These are phyloP conservation scores for Chaetomiaceae sp. DNA, from an alignment of 2,329 filamentous ascomycete genomes.

Conservation along the genomic window DNA sequence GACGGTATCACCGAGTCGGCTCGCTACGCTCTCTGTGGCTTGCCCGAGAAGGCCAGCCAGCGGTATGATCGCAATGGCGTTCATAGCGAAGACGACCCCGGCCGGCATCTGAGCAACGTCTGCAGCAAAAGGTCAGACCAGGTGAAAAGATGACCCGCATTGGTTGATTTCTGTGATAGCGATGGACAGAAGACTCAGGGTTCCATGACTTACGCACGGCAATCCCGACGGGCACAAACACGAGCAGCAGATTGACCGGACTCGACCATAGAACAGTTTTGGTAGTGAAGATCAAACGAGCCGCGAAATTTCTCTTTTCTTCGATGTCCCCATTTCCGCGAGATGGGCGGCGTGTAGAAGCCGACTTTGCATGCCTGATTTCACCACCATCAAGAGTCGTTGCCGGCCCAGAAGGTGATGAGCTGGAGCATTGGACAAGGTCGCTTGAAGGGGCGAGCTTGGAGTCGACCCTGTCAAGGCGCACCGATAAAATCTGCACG, in stretches of 20 bases:
- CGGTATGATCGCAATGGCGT: conserved; percentile 65
- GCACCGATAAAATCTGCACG: not conserved
- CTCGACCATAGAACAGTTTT: conserved; percentile 61
- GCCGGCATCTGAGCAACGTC: conserved; percentile 47
- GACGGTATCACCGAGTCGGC: conserved; percentile 64
- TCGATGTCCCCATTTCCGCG: not conserved
- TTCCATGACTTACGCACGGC: conserved; percentile 33
- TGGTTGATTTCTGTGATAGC: too few relatives aligned
- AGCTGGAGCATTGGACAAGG: not conserved
- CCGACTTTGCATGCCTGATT: not conserved
- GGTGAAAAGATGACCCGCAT: too few relatives aligned
- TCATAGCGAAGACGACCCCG: conserved; percentile 64
- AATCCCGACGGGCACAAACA: conserved; percentile 76
- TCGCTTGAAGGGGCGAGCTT: not conserved
- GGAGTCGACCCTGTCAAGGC: not conserved
- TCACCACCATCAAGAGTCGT: not conserved
- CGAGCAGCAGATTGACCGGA: conserved; percentile 68
- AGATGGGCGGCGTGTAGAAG: not conserved
- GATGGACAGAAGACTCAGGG: too few relatives aligned
- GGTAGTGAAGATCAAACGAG: conserved; percentile 42
- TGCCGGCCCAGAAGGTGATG: too few relatives aligned
- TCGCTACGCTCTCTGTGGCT: conserved; percentile 69
- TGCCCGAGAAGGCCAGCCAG: conserved; percentile 65
- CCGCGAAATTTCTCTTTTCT: not conserved
- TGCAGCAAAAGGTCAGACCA: conserved; percentile 32